Evolutionary conservation across 108 stramenopile genomes (phyloP).

Genomic region (Skeletonema marinoi): DNA sequence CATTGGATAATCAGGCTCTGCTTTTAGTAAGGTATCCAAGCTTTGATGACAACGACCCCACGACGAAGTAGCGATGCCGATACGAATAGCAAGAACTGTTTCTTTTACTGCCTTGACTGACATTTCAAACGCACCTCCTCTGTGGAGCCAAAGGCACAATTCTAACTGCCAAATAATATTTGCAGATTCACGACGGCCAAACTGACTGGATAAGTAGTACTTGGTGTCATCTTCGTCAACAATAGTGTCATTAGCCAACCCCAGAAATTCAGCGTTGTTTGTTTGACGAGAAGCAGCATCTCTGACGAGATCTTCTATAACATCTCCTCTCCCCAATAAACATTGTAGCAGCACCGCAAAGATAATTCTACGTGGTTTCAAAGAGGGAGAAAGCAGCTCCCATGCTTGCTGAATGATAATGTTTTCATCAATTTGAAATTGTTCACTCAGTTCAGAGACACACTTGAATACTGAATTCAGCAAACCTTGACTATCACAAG

Average conservation of each 20-base stretch:
- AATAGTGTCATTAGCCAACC: slow-evolving; percentile 60
- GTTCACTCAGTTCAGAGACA: slow-evolving; percentile 39
- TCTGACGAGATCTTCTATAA: slow-evolving; percentile 73
- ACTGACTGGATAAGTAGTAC: slow-evolving; percentile 53
- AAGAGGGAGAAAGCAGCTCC: slow-evolving; percentile 36
- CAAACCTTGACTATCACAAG: slow-evolving; percentile 63
- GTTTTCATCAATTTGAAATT: slow-evolving; percentile 37
- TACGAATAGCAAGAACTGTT: slow-evolving; percentile 66
- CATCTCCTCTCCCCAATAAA: slow-evolving; percentile 54
- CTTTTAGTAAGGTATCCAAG: slow-evolving; percentile 68
- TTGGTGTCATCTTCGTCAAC: slow-evolving; percentile 30
- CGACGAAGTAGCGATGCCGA: slow-evolving; percentile 63
- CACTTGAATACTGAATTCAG: slow-evolving; percentile 33
- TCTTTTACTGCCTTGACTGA: slow-evolving; percentile 72
- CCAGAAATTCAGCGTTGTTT: slow-evolving; percentile 47
- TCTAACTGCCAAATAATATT: slow-evolving; percentile 80
- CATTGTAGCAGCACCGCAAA: slow-evolving; percentile 64
- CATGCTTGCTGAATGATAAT: slow-evolving; percentile 56
- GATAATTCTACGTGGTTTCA: slow-evolving; percentile 43
- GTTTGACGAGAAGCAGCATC: slow-evolving; percentile 58
- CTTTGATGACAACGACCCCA: slow-evolving; percentile 75
- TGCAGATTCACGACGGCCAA: slow-evolving; percentile 45
- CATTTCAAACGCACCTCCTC: slow-evolving; percentile 71
- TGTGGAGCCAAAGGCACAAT: slow-evolving; percentile 84
- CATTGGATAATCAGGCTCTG: slow-evolving; percentile 77